A percentile compares a stretch with the other conserved stretches of the same genome.
Evolutionary conservation across 192 early-diverging fungal species (phyloP).

Genomic region (Umbelopsis ramanniana): DNA sequence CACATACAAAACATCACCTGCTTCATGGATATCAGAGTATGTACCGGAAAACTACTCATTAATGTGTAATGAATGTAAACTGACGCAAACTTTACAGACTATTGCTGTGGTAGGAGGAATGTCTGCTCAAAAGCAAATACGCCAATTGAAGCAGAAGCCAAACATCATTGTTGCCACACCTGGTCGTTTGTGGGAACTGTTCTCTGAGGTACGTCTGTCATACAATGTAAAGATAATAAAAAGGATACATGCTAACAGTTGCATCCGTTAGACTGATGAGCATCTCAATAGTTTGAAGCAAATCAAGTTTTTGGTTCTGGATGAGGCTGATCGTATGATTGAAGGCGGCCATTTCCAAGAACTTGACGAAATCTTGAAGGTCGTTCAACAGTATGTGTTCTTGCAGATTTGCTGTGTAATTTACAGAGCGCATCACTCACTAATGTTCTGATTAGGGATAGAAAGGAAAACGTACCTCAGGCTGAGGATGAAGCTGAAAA

Average conservation of each 20-base stretch:
- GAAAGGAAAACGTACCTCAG: conserved; percentile 27
- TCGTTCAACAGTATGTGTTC: conserved; percentile 44
- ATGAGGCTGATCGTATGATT: conserved; percentile 87
- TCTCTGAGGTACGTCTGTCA: conserved; percentile 36
- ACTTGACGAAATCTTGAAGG: conserved; percentile 64
- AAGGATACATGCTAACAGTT: background rate
- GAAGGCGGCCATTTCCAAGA: conserved; percentile 81
- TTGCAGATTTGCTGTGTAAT: background rate
- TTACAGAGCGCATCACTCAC: background rate
- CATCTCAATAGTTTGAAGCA: conserved; percentile 60
- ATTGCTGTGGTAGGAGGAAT: conserved; percentile 92
- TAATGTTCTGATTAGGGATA: conserved; percentile 12
- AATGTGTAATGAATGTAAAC: background rate
- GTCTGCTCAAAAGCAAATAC: conserved; percentile 88
- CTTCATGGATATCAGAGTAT: conserved; percentile 37
- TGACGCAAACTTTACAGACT: conserved; percentile 51
- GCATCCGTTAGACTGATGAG: conserved; percentile 52
- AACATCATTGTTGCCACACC: conserved; percentile 84
- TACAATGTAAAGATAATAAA: background rate
- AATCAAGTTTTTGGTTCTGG: conserved; percentile 75
- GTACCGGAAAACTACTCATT: background rate
- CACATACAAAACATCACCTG: conserved; percentile 66
- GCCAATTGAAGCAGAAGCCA: conserved; percentile 65
- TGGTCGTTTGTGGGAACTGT: conserved; percentile 75
- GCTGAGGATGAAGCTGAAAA: background rate